A percentile compares a stretch with the other conserved stretches of the same genome.
These are phyloP conservation scores for Hypericum androsaemum DNA, from an alignment of 345 rosid genomes.

Conservation along the genomic window DNA sequence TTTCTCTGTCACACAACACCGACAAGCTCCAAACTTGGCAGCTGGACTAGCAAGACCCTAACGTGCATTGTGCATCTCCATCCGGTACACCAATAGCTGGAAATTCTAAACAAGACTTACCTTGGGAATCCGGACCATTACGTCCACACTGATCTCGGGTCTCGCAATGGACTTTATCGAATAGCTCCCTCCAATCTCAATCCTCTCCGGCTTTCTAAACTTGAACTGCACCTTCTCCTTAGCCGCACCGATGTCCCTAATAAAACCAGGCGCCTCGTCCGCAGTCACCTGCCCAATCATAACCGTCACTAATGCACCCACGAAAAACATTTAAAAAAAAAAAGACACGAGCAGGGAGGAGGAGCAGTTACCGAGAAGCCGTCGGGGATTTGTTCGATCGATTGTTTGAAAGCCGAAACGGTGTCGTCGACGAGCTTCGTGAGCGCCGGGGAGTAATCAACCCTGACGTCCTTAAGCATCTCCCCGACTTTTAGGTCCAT, in stretches of 20 bases:
- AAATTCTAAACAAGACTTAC: slow-evolving; percentile 17
- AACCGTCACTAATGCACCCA: background rate
- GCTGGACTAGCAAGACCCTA: too few species aligned
- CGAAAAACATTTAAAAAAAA: background rate
- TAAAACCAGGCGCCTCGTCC: slow-evolving; percentile 54
- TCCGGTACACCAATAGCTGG: too few species aligned
- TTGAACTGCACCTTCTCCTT: slow-evolving; percentile 53
- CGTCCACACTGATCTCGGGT: slow-evolving; percentile 56
- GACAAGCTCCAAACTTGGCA: too few species aligned
- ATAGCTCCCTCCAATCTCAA: slow-evolving; percentile 70
- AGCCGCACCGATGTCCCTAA: slow-evolving; percentile 59
- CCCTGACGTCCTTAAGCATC: slow-evolving; percentile 47
- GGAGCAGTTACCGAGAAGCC: slow-evolving; percentile 26
- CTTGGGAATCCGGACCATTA: slow-evolving; percentile 71
- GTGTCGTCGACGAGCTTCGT: slow-evolving; percentile 40
- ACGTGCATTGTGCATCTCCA: too few species aligned
- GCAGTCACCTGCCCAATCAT: slow-evolving; percentile 42
- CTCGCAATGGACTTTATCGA: slow-evolving; percentile 46
- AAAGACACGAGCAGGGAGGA: background rate
- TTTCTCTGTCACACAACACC: too few species aligned
- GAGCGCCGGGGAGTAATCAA: slow-evolving; percentile 32
- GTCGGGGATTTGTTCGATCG: slow-evolving; percentile 36
- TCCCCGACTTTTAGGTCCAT: slow-evolving; percentile 36
- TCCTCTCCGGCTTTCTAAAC: slow-evolving; percentile 57
- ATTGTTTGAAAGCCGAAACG: slow-evolving; percentile 35